phyloP scores from a whole-genome alignment of 2,329 filamentous ascomycete species.

The Aspergillus novofumigatus region DNA sequence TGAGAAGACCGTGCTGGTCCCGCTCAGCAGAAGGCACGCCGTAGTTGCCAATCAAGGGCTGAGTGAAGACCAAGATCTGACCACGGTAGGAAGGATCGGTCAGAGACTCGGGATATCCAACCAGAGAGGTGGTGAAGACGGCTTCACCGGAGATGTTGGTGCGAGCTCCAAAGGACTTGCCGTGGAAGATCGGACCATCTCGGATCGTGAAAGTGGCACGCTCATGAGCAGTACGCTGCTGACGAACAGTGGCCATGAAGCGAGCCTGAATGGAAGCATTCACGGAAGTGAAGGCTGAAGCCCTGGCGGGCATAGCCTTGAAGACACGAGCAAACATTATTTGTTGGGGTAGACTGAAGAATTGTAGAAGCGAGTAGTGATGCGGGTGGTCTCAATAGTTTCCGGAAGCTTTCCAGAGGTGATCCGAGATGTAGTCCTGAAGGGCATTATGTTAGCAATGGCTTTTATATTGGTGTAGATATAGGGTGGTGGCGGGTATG shows the following conservation, averaged over 20 bases:
- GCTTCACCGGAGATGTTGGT: constrained; percentile 96
- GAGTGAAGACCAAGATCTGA: constrained; percentile 97
- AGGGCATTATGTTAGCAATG: constrained; percentile 6
- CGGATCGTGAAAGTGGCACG: constrained; percentile 93
- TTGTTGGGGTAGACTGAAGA: neutral
- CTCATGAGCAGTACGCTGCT: constrained; percentile 67
- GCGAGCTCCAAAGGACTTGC: constrained; percentile 94
- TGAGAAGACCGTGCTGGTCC: constrained; percentile 84
- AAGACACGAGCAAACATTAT: constrained; percentile 54
- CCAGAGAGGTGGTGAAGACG: constrained; percentile 96
- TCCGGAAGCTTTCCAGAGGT: constrained; percentile 65
- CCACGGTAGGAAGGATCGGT: constrained; percentile 65
- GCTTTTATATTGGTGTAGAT: neutral
- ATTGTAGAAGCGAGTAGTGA: constrained; percentile 1
- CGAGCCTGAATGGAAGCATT: constrained; percentile 36
- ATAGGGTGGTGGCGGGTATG: constrained; percentile 12
- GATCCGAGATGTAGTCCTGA: constrained; percentile 65
- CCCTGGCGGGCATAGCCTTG: constrained; percentile 48
- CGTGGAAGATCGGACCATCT: constrained; percentile 92
- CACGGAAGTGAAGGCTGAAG: constrained; percentile 42
- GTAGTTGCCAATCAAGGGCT: constrained; percentile 97
- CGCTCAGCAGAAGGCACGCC: constrained; percentile 83
- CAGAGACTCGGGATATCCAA: constrained; percentile 91
- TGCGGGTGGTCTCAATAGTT: constrained; percentile 44
- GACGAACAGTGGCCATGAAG: constrained; percentile 64